Evolutionary conservation across 371 early-diverging fungal genomes (phyloP).

Genomic region (Syncephalastrum racemosum): DNA sequence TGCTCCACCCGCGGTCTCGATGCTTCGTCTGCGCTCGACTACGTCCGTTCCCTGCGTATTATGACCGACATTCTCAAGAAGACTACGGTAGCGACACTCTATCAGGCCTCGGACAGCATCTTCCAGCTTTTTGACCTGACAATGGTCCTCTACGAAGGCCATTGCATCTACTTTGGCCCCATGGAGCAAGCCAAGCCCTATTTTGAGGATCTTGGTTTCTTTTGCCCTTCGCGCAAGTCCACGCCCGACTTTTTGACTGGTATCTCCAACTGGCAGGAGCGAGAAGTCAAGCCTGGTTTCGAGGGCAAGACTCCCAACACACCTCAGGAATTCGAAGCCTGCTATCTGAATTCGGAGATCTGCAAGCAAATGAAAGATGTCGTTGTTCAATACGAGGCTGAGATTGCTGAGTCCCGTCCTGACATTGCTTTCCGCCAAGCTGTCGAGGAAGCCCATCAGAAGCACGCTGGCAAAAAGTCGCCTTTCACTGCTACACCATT

Average conservation of each 20-base stretch:
- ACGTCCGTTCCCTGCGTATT: conserved; percentile 64
- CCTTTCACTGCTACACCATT: conserved; percentile 50
- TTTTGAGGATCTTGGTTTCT: conserved; percentile 66
- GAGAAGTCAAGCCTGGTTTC: conserved; percentile 48
- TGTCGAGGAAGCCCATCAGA: conserved; percentile 43
- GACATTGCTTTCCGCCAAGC: conserved; percentile 43
- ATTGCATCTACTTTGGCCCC: conserved; percentile 74
- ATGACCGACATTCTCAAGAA: conserved; percentile 60
- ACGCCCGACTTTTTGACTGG: conserved; percentile 78
- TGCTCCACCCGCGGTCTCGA: conserved; percentile 89
- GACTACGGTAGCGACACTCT: conserved; percentile 60
- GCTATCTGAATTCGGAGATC: conserved; percentile 29
- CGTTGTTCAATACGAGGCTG: conserved; percentile 25
- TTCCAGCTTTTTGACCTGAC: conserved; percentile 76
- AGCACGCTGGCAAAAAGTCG: conserved; percentile 36
- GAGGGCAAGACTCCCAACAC: conserved; percentile 44
- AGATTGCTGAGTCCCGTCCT: conserved; percentile 24
- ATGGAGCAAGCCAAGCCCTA: conserved; percentile 57
- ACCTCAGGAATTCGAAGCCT: conserved; percentile 45
- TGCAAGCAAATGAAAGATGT: conserved; percentile 25
- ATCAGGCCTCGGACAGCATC: conserved; percentile 74
- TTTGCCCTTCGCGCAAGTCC: conserved; percentile 67
- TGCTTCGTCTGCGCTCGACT: conserved; percentile 82
- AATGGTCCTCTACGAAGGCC: conserved; percentile 69
- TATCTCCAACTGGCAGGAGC: conserved; percentile 57